phyloP scores from a whole-genome alignment of 2,329 filamentous ascomycete species.

The Penicillium sp. region DNA sequence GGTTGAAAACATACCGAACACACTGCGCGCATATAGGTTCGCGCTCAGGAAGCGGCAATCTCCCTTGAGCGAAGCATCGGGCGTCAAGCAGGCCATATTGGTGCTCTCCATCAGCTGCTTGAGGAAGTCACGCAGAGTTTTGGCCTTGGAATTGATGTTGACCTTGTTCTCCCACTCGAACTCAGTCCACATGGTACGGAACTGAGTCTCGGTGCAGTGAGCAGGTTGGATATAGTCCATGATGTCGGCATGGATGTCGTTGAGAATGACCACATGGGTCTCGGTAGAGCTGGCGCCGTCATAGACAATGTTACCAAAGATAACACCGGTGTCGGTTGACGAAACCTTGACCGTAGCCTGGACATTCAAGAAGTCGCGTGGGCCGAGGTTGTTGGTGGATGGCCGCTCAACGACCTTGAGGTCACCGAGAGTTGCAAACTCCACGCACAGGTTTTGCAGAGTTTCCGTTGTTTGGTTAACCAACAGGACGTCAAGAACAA shows the following conservation, averaged over 20 bases:
- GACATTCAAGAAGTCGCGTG: conserved; percentile 96
- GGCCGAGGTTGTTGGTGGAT: conserved; percentile 90
- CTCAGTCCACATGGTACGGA: conserved; percentile 99
- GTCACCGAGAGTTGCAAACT: conserved; percentile 97
- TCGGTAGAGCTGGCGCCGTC: conserved; percentile 89
- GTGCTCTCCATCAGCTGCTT: conserved; percentile 94
- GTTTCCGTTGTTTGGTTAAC: conserved; percentile 98
- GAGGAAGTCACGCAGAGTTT: conserved; percentile 86
- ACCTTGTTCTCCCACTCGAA: conserved; percentile 99
- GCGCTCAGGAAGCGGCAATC: conserved; percentile 98
- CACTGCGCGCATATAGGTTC: conserved; percentile 92
- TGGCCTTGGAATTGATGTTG: conserved; percentile 98
- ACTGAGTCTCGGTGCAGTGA: conserved; percentile 94
- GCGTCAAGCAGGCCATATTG: conserved; percentile 97
- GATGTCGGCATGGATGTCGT: conserved; percentile 97
- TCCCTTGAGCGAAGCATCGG: conserved; percentile 92
- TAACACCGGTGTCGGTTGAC: conserved; percentile 95
- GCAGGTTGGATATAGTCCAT: conserved; percentile 99
- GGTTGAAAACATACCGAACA: conserved; percentile 75
- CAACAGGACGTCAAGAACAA: conserved; percentile 90
- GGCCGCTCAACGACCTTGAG: conserved; percentile 97
- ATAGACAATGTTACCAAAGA: conserved; percentile 98
- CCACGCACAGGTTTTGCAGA: conserved; percentile 92
- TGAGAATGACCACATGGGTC: conserved; percentile 95
- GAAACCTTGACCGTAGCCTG: conserved; percentile 99